Evolutionary conservation across 805 yeast species (phyloP).

Genomic region (Helenozyma baotianmanensis): DNA sequence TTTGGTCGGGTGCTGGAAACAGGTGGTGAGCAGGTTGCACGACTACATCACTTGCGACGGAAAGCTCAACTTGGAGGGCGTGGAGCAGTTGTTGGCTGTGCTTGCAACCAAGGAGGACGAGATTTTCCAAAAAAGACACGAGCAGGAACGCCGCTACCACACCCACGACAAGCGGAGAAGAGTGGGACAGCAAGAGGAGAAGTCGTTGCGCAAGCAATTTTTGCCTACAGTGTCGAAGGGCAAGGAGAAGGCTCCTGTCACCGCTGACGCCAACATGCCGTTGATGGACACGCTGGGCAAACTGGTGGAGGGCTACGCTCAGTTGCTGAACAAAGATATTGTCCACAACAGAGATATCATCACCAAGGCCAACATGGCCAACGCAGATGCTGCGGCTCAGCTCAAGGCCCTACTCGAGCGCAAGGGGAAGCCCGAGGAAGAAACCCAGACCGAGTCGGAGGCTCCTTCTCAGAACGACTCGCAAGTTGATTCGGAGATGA

Average conservation of each 20-base stretch:
- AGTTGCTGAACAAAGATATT: slow-evolving; percentile 65
- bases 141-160: slow-evolving; percentile 63
- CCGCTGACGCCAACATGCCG: slow-evolving; percentile 69
- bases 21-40: slow-evolving; percentile 56
- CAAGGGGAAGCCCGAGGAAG: slow-evolving; percentile 35
- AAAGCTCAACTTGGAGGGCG: slow-evolving; percentile 65
- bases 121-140: slow-evolving; percentile 67
- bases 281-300: slow-evolving; percentile 73
- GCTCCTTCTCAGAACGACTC: background rate
- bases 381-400: slow-evolving; percentile 62
- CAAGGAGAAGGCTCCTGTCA: slow-evolving; percentile 69
- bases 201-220: slow-evolving; percentile 39
- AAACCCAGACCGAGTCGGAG: slow-evolving; percentile 9
- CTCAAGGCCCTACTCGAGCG: slow-evolving; percentile 38
- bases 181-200: slow-evolving; percentile 43
- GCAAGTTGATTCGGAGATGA: slow-evolving; percentile 25
- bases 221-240: slow-evolving; percentile 61
- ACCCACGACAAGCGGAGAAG: slow-evolving; percentile 60
- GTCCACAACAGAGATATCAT: slow-evolving; percentile 59
- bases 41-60: slow-evolving; percentile 93
- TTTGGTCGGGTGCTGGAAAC: slow-evolving; percentile 80
- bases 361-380: slow-evolving; percentile 68
- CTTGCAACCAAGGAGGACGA: slow-evolving; percentile 73
- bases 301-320: slow-evolving; percentile 58
- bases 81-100: slow-evolving; percentile 61